Base-by-base conservation (phyloP, 257 asterid genomes). In the Anisodus tanguticus region DNA sequence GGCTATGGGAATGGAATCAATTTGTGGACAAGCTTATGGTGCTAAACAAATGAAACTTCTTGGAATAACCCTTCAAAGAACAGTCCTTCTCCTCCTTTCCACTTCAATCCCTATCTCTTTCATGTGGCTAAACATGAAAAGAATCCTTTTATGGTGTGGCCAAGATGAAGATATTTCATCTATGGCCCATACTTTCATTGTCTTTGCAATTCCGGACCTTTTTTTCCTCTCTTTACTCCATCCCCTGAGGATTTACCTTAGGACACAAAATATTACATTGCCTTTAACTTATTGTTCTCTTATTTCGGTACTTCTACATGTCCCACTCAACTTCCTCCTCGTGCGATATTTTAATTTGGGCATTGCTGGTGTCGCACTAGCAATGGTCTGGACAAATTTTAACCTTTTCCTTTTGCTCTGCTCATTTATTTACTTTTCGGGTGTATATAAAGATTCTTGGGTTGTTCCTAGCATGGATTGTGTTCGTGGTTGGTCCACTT, bases 1-100 rank as follows among this genome's bases (percentile, higher is more conserved):
- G 8, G 98, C 99, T 39, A 93, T 96, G 99, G 99, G 99, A 4
- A 96, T 96, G 99, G 99, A 96, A 88, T 98, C 99, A 47, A 93
- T 96, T 11, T 94, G 98, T 81, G 98, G 99, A 8, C 99, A 96
- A 78, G 98, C 99, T 6, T 94, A 89, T 82, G 99, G 99, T 3
- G 98, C 98, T 11, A 94, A 91, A 55, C 94, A 93, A 83, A 94
- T 93, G 98, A 96, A 93, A 72, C 94, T 94, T 58, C 88, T 96
- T 2, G 99, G 99, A 15, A 89, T 93, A 4, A 92, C 98, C 26
- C 89, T 96, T n/a, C 99, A 96, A 39, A 90, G 98, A 70, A 96
- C 98, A 0, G 87, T 94, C 31, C 87, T 96, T 22, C 98, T 96
- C 22, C 97, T 96, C 8, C 91, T 94, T 4, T 88, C 99, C 8